Evolutionary conservation across 345 rosid genomes (phyloP).

Genomic region (Eutrema yunnanense): DNA sequence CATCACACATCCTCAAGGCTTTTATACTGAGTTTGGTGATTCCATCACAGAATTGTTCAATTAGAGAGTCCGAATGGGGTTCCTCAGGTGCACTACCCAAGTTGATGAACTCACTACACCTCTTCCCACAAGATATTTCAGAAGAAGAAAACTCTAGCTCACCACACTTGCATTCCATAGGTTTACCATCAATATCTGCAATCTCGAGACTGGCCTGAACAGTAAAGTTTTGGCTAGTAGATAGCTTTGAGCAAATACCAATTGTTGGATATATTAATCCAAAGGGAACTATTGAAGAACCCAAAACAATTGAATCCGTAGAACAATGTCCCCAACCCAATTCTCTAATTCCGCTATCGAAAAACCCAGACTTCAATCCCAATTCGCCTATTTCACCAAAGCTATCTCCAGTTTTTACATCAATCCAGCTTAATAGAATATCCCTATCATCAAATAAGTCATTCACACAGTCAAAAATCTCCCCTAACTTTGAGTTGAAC

Average conservation of each 20-base stretch:
- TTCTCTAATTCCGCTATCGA: constrained; percentile 47
- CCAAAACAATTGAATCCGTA: constrained; percentile 52
- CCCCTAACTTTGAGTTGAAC: constrained; percentile 35
- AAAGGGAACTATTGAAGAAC: constrained; percentile 62
- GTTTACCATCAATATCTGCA: constrained; percentile 56
- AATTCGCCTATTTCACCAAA: constrained; percentile 15
- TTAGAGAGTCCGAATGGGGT: constrained; percentile 14
- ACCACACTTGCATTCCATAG: constrained; percentile 71
- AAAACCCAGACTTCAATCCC: constrained; percentile 31
- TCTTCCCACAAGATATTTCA: constrained; percentile 11
- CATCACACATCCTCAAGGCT: constrained; percentile 42
- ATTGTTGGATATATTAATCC: constrained; percentile 79
- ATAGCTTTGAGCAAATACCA: constrained; percentile 32
- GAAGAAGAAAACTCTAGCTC: constrained; percentile 51
- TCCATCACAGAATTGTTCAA: constrained; percentile 36
- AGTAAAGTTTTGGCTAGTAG: constrained; percentile 19
- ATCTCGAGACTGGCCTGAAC: constrained; percentile 64
- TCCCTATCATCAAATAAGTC: constrained; percentile 53
- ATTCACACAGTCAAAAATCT: constrained; percentile 49
- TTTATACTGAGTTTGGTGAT: constrained; percentile 37
- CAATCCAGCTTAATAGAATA: constrained; percentile 81
- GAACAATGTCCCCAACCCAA: constrained; percentile 91
- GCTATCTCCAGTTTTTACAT: constrained; percentile 40
- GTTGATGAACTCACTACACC: constrained; percentile 23
- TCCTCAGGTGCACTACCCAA: constrained; percentile 14